Conservation (phyloP, 306 rosid genomes). For the cucumber (Cucumis sativus) region Cucumber_9930_V3 NC_026660.2:9980001-9980500, state of each 20-base stretch:
- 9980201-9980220: neutral
- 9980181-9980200: neutral
- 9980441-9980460: neutral
- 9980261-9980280: neutral
- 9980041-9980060: neutral
- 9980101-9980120: neutral
- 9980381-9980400: neutral
- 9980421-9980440: neutral
- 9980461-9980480: neutral
- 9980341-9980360: neutral
- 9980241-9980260: neutral
- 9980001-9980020: neutral
- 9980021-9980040: neutral
- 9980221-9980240: neutral
- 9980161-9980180: neutral
- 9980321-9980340: neutral
- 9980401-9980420: neutral
- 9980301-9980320: neutral
- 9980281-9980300: neutral
- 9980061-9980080: neutral
- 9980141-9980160: neutral
- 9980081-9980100: conserved; percentile 1
- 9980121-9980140: neutral
- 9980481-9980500: neutral
- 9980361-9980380: neutral